phyloP scores from a whole-genome alignment of 345 rosid genomes.

The Xanthoceras sorbifolium region DNA sequence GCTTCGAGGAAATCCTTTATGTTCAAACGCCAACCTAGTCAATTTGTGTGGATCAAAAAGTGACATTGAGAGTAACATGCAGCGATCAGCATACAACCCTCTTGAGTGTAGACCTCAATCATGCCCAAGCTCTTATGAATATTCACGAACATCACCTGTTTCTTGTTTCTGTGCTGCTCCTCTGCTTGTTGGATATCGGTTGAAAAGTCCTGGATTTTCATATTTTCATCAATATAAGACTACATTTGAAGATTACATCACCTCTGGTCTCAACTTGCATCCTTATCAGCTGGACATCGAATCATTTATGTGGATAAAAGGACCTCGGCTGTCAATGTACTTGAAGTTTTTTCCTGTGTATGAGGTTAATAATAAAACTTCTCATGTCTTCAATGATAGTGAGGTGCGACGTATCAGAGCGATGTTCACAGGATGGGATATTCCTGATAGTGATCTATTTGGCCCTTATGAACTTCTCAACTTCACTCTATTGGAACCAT shows the following conservation, averaged over 20 bases:
- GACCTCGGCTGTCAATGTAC: constrained; percentile 81
- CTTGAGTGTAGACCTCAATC: constrained; percentile 42
- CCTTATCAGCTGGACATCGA: constrained; percentile 57
- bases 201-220: constrained; percentile 92
- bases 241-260: constrained; percentile 53
- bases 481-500: constrained; percentile 61
- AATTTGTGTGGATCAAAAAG: constrained; percentile 50
- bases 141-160: constrained; percentile 43
- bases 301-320: constrained; percentile 56
- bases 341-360: constrained; percentile 68
- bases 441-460: constrained; percentile 62
- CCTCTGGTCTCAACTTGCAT: constrained; percentile 53
- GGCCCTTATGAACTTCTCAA: constrained; percentile 92
- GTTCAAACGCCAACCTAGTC: constrained; percentile 39
- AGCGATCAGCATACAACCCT: constrained; percentile 28
- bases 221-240: constrained; percentile 52
- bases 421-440: constrained; percentile 78
- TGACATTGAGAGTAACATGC: constrained; percentile 22
- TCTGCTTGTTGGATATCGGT: constrained; percentile 69
- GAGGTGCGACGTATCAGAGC: constrained; percentile 61
- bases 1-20: constrained; percentile 87
- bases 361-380: constrained; percentile 26
- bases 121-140: constrained; percentile 73
- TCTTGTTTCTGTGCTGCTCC: constrained; percentile 84
- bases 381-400: constrained; percentile 55